Conservation (phyloP, 169 alveolate species). For the Sarcocystis neurona region DNA sequence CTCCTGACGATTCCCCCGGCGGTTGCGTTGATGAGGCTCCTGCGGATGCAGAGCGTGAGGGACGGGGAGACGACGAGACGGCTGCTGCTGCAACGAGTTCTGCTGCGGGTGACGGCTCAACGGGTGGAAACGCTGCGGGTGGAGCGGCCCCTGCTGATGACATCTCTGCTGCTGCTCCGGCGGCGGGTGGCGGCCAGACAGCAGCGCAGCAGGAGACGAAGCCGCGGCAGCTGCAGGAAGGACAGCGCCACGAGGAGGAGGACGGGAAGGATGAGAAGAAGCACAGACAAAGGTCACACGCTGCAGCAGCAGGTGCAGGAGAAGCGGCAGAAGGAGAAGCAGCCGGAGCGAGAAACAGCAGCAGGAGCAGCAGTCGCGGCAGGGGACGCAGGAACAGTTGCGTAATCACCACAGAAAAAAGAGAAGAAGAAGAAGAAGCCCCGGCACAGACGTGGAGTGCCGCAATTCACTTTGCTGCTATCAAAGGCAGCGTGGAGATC, state of each 20-base stretch:
- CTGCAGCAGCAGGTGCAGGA: not conserved
- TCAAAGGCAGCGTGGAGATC: constrained; percentile 67
- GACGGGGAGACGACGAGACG: not conserved
- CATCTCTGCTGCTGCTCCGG: not conserved
- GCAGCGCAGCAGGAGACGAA: no score
- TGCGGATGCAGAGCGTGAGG: not conserved
- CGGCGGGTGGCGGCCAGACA: no score
- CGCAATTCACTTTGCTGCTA: constrained; percentile 77
- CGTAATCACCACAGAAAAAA: not conserved
- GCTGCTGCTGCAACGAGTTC: not conserved
- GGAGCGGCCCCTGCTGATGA: not conserved
- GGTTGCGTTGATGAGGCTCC: not conserved
- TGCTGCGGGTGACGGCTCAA: not conserved
- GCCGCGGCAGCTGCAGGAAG: no score
- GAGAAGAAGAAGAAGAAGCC: not conserved
- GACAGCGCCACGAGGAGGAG: no score
- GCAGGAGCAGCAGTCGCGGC: constrained; percentile 30
- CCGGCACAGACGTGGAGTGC: constrained; percentile 66
- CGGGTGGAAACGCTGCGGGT: not conserved
- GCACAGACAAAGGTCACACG: no score
- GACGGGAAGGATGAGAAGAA: no score
- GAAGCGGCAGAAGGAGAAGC: not conserved
- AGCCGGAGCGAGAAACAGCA: no score
- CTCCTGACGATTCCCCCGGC: not conserved
- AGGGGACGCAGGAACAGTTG: not conserved